Evolutionary conservation across 495 filamentous ascomycete species (phyloP), one percentile per base, ranked within the genome.

Genomic region (Thozetella sp.): DNA sequence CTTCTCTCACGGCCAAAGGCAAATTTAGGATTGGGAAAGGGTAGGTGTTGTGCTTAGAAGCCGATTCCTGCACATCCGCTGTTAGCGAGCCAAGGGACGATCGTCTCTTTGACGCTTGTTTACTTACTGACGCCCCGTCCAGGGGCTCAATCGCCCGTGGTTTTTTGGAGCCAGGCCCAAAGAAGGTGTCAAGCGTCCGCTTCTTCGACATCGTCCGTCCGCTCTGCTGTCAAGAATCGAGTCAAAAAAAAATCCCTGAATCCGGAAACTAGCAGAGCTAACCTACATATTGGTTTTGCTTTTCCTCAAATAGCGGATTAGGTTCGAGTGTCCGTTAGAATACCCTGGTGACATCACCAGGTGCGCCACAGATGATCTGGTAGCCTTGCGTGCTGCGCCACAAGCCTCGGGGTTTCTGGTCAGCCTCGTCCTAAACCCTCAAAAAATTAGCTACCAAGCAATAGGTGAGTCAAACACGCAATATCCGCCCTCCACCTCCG

Each of bases 11-110:
- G n/a, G 65, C 64, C 6, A 30, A 40, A 13, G 86, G 82, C 1
- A 91, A 76, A 27, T 82, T 68, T 10, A 81, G 66, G 43, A 92
- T 83, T 30, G 87, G 77, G 60, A 84, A 85, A 1, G 88, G 88
- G 62, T 92, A 91, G 12, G 78, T 81, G 15, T 72, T 54, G 65
- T 92, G 88, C 20, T 68, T 63, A 17, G 80, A 57, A 43, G 52
- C 2, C 19, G 25, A 57, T 22, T 3, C 23, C 27, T n/a, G 26
- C 48, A 37, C 61, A 6, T 23, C 58, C 53, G 12, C 53, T n/a
- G 15, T 61, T 27, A 54, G 13, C 56, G 20, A 10, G 13, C 9
- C 19, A 12, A 10, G 22, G 4, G 30, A n/a, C n/a, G n/a, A n/a
- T n/a, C n/a, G n/a, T n/a, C n/a, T n/a, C 20, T 52, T 15, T 2